Percentiles rank a stretch among this genome's conserved stretches.
phyloP scores from a whole-genome alignment of 2,329 filamentous ascomycete genomes.

The Alternaria gansuensis region DNA sequence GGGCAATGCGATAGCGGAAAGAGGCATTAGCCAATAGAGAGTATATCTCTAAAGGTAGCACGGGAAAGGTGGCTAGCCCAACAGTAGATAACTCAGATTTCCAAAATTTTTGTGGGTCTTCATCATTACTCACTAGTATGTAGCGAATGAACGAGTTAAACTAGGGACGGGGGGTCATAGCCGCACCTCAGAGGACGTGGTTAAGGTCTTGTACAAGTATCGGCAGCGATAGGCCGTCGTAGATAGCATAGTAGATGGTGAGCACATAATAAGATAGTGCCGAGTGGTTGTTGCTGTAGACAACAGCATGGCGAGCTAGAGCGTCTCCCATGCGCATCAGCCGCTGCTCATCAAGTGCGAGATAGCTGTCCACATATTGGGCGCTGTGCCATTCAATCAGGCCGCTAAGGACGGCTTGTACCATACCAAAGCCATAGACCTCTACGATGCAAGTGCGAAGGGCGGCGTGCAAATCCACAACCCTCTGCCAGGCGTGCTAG shows the following conservation, averaged over 20 bases:
- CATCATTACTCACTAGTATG: neutral
- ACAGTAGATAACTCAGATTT: neutral
- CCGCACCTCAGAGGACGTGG: neutral
- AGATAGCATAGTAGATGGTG: neutral
- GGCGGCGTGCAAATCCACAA: conserved; percentile 54
- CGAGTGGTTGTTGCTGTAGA: neutral
- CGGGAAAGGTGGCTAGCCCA: neutral
- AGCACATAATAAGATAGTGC: neutral
- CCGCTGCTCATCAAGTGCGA: neutral
- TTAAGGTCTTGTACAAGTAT: neutral
- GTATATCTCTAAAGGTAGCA: neutral
- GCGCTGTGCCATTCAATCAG: neutral
- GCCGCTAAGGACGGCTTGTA: neutral
- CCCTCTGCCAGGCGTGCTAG: conserved; percentile 54
- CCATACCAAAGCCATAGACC: neutral
- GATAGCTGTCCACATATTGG: neutral
- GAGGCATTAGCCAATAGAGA: neutral
- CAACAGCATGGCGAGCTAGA: neutral
- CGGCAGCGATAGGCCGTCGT: neutral
- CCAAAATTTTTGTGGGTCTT: neutral
- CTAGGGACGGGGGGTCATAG: no score
- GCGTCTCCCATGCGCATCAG: neutral
- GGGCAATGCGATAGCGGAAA: no score
- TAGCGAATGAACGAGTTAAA: neutral
- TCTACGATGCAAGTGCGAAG: conserved; percentile 52